A percentile compares a stretch with the other conserved stretches of the same genome.
Evolutionary conservation across 2,329 filamentous ascomycete genomes (phyloP).

Genomic region (Aspergillus fructus): DNA sequence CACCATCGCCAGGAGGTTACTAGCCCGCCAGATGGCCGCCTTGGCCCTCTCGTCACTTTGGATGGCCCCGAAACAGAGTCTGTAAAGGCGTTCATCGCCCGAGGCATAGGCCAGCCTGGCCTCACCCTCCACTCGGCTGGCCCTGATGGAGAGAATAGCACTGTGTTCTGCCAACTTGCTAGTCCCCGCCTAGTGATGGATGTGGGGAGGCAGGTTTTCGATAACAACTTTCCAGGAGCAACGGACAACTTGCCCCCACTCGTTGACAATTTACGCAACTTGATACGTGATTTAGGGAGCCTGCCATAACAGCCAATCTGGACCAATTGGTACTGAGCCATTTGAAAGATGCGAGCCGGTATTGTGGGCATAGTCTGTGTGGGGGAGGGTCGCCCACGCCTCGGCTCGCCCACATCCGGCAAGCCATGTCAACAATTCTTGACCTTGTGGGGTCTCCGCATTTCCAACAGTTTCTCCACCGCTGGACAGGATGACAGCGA

Average conservation of each 20-base stretch:
- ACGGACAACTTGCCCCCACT: constrained; percentile 3
- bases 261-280: constrained; percentile 1
- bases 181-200: constrained; percentile 8
- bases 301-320: not conserved
- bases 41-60: not conserved
- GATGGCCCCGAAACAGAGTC: not conserved
- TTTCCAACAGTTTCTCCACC: not conserved
- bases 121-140: not conserved
- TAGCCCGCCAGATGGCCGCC: not conserved
- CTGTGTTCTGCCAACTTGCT: constrained; percentile 1
- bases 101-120: not conserved
- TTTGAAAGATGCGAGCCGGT: not conserved
- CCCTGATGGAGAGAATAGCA: not conserved
- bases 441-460: not conserved
- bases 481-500: not conserved
- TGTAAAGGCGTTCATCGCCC: constrained; percentile 1
- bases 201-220: constrained; percentile 2
- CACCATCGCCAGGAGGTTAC: not conserved
- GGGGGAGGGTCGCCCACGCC: not conserved
- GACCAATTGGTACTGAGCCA: too few relatives aligned
- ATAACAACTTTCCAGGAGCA: not conserved
- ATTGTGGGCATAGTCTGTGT: not conserved
- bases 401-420: not conserved
- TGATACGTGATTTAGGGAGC: constrained; percentile 2
- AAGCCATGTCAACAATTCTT: not conserved